These are phyloP conservation scores for Penicillium sp. DNA, from an alignment of 2,329 filamentous ascomycete genomes.

Conservation along the genomic window DNA sequence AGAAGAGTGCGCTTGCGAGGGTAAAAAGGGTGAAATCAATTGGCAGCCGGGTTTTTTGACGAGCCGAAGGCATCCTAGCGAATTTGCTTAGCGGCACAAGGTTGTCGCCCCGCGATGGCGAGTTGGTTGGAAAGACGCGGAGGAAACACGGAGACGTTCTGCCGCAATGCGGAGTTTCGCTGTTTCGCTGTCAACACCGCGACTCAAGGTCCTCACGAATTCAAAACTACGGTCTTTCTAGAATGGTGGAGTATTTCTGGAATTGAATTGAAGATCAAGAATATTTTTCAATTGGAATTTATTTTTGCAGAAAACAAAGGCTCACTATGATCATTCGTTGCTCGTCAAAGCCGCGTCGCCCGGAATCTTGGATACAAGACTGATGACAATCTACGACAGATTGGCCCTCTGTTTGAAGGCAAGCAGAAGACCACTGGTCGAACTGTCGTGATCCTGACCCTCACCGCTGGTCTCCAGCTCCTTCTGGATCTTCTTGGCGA, in stretches of 20 bases:
- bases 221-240: too few relatives aligned
- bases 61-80: constrained; percentile 8
- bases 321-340: constrained; percentile 16
- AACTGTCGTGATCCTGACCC: constrained; percentile 70
- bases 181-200: too few relatives aligned
- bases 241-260: too few relatives aligned
- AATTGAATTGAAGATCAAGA: too few relatives aligned
- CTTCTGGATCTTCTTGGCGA: constrained; percentile 83
- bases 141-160: constrained; percentile 14
- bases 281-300: background rate
- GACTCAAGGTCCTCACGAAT: too few relatives aligned
- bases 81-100: constrained; percentile 1
- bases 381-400: constrained; percentile 30
- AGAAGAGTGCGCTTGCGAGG: constrained; percentile 21
- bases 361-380: constrained; percentile 5
- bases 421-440: constrained; percentile 81
- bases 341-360: constrained; percentile 20
- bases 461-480: constrained; percentile 75
- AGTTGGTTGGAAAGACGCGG: constrained; percentile 11
- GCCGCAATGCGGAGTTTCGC: constrained; percentile 10
- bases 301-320: background rate
- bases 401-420: constrained; percentile 78
- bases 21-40: too few relatives aligned
- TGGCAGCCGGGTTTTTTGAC: constrained; percentile 7
- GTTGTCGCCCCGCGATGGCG: constrained; percentile 13